Evolutionary conservation across 345 rosid species (phyloP).

Genomic region (Euphorbia pulcherrima): DNA sequence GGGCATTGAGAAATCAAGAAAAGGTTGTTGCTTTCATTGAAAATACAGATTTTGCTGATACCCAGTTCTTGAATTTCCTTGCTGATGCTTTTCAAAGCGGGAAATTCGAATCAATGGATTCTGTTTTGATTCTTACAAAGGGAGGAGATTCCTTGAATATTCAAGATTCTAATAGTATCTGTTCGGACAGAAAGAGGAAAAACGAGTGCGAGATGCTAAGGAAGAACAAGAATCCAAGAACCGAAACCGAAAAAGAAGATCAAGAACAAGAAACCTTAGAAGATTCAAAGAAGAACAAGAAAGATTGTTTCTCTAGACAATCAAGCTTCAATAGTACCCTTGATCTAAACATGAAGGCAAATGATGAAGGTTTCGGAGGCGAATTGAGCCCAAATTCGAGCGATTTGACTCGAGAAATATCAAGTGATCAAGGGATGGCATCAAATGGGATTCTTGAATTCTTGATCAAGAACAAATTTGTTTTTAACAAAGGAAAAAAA

Average conservation of each 20-base stretch:
- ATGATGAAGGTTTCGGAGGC: conserved; percentile 29
- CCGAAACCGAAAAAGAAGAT: conserved; percentile 2
- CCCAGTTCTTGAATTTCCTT: conserved; percentile 43
- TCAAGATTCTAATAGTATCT: conserved; percentile 13
- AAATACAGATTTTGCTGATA: conserved; percentile 56
- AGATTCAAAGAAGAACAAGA: conserved; percentile 32
- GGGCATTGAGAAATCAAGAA: conserved; percentile 29
- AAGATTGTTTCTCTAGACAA: conserved; percentile 48
- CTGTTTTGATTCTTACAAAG: conserved; percentile 46
- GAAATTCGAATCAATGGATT: conserved; percentile 27
- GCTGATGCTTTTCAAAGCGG: conserved; percentile 41
- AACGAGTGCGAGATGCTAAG: conserved; percentile 36
- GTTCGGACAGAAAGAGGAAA: conserved; percentile 47
- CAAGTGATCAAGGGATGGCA: conserved; percentile 18
- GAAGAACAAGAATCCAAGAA: conserved; percentile 43
- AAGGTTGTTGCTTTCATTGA: conserved; percentile 55
- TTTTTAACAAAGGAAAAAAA: conserved; percentile 39
- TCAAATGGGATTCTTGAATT: conserved; percentile 39
- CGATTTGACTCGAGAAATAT: conserved; percentile 54
- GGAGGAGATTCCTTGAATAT: conserved; percentile 31
- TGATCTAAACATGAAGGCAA: conserved; percentile 65
- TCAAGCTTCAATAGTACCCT: conserved; percentile 49
- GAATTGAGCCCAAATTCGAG: conserved; percentile 67
- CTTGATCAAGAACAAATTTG: conserved; percentile 46
- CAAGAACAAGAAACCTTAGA: conserved; percentile 35